Percentiles rank a stretch among this genome's conserved stretches.
phyloP scores from a whole-genome alignment of 345 rosid species.

The Acer yangbiense region DNA sequence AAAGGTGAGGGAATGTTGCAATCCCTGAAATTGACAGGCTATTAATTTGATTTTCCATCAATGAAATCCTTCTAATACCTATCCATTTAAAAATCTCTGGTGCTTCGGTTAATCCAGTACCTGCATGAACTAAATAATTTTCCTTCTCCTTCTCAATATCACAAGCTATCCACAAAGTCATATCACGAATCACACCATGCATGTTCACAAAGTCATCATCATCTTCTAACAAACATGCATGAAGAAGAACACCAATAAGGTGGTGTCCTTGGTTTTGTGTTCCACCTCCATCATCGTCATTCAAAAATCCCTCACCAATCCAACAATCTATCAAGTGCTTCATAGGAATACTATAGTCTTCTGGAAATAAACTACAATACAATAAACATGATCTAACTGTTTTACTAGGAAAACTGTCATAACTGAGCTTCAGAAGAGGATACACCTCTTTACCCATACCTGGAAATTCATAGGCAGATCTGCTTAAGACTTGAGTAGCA shows the following conservation, averaged over 20 bases:
- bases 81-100: too few relatives aligned
- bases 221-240: slow-evolving; percentile 7
- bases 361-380: slow-evolving; percentile 14
- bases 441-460: background rate
- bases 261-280: background rate
- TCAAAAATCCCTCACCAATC: slow-evolving; percentile 12
- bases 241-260: slow-evolving; percentile 1
- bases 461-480: slow-evolving; percentile 9
- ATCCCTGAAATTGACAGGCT: too few relatives aligned
- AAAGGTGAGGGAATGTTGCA: too few relatives aligned
- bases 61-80: background rate
- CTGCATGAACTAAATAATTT: background rate
- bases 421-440: slow-evolving; percentile 1
- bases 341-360: background rate
- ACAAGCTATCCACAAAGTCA: slow-evolving; percentile 2
- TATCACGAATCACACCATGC: slow-evolving; percentile 21
- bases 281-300: background rate
- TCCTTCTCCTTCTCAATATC: background rate
- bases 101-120: too few relatives aligned
- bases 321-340: slow-evolving; percentile 14
- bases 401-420: background rate
- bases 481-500: slow-evolving; percentile 8
- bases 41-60: background rate
- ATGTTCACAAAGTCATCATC: slow-evolving; percentile 8
- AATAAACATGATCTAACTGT: slow-evolving; percentile 2